Evolutionary conservation across 2,329 filamentous ascomycete genomes (phyloP), one percentile per base, ranked within the genome.

Genomic region (Ophiostoma pallidulum): DNA sequence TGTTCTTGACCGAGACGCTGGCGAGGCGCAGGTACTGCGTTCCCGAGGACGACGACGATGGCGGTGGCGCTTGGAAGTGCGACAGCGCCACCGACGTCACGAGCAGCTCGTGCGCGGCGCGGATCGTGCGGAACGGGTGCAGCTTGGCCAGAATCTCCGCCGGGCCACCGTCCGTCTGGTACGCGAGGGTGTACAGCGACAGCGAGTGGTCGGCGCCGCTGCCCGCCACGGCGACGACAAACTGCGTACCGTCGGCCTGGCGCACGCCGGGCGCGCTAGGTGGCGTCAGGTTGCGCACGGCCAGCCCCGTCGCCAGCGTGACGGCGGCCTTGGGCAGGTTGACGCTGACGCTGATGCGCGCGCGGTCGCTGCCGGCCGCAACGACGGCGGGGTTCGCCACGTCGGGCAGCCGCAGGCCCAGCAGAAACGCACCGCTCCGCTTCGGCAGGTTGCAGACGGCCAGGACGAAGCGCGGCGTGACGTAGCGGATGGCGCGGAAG

Each of bases 1-100:
- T 86, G 61, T 89, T 90, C 51, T 80, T 83, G 56, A 94, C 80
- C 41, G 84, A 88, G 35, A 87, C 84, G 40, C 85, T 90, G 26
- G 86, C 89, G 4, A 95, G 76, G 57, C 86, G 86, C 56, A 94
- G 68, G 58, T 78, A 78, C 56, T 81, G 75, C 14, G 77, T 71
- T 32, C 62, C 59, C 43, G 66, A 67, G 47, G 49, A 29, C 9
- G 42, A 13, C 1, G 32, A 14, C 1, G 46, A 8, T 14, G 33
- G 32, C 1, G 39, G 31, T 1, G 75, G 78, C 1, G 75, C 67
- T 19, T 63, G 60, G 60, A 82, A 82, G 47, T 66, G 66, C 4
- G 77, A 80, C 58, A 82, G 78, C 9, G 72, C 67, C 12, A 83
- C 59, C 38, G 71, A 71, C 3, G 80, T 81, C 55, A 83, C 80